These are phyloP conservation scores for Metarhizium guizhouense DNA, from an alignment of 2,329 filamentous ascomycete species.

Conservation along the genomic window DNA sequence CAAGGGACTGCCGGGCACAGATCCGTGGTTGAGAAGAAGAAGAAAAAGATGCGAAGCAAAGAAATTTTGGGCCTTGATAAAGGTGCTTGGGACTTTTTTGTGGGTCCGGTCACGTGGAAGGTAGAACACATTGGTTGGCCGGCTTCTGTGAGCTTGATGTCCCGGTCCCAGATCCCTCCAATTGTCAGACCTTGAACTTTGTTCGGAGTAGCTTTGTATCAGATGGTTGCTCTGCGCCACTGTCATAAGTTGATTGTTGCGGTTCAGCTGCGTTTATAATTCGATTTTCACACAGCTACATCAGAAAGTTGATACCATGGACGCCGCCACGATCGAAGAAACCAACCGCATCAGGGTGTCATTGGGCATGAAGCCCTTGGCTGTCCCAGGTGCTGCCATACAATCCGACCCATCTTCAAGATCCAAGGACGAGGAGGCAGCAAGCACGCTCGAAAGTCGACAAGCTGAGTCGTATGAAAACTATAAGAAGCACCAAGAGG, in stretches of 20 bases:
- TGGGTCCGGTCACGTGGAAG: constrained; percentile 5
- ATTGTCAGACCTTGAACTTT: background rate
- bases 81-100: constrained; percentile 8
- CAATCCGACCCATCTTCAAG: constrained; percentile 37
- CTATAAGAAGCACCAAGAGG: constrained; percentile 55
- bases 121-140: background rate
- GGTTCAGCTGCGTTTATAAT: background rate
- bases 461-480: constrained; percentile 67
- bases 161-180: background rate
- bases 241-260: background rate
- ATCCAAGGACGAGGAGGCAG: constrained; percentile 54
- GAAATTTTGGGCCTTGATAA: constrained; percentile 10
- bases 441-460: constrained; percentile 77
- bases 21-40: constrained; percentile 50
- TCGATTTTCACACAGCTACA: background rate
- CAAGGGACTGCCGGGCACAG: constrained; percentile 79
- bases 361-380: constrained; percentile 82
- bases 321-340: constrained; percentile 76
- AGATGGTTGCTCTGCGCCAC: background rate
- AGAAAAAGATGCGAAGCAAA: constrained; percentile 20
- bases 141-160: background rate
- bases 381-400: constrained; percentile 56
- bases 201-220: background rate
- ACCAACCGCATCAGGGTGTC: constrained; percentile 86
- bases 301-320: constrained; percentile 29